Conservation (phyloP, 1,139 yeast genomes). For the Suhomyces ambrosiae region DNA sequence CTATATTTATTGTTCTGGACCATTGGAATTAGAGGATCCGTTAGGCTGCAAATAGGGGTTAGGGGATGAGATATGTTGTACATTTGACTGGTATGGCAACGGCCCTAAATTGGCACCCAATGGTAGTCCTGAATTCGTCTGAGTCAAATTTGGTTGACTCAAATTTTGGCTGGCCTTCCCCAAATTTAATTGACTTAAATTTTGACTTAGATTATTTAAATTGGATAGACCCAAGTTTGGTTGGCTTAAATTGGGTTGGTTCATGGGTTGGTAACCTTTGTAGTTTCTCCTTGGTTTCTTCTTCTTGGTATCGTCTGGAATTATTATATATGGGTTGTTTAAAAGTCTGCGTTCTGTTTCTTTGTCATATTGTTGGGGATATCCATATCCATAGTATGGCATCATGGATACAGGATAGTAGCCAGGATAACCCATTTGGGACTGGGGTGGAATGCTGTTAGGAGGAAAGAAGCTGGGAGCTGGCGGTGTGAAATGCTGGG, state of each 20-base stretch:
- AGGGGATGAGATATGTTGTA: background rate
- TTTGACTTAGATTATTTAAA: background rate
- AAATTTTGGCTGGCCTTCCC: too few relatives aligned
- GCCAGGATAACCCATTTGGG: slow-evolving; percentile 9
- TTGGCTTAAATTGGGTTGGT: slow-evolving; percentile 1
- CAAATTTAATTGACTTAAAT: background rate
- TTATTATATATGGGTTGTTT: slow-evolving; percentile 36
- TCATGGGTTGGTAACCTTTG: background rate
- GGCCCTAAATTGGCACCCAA: background rate
- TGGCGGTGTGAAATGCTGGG: slow-evolving; percentile 5
- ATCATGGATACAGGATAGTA: slow-evolving; percentile 7
- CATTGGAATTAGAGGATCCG: too few relatives aligned
- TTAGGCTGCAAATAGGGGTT: too few relatives aligned
- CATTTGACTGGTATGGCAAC: background rate
- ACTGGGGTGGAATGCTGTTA: slow-evolving; percentile 4
- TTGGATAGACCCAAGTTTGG: background rate
- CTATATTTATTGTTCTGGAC: too few relatives aligned
- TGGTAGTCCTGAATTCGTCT: background rate
- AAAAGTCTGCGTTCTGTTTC: slow-evolving; percentile 33
- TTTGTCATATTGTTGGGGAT: slow-evolving; percentile 22
- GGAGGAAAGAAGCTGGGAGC: slow-evolving; percentile 2
- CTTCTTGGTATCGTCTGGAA: slow-evolving; percentile 24
- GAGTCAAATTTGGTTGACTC: background rate
- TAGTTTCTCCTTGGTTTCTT: slow-evolving; percentile 5
- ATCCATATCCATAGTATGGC: slow-evolving; percentile 9